These are phyloP conservation scores for Cyphellophora attinorum DNA, from an alignment of 2,329 filamentous ascomycete species.

Conservation along the genomic window DNA sequence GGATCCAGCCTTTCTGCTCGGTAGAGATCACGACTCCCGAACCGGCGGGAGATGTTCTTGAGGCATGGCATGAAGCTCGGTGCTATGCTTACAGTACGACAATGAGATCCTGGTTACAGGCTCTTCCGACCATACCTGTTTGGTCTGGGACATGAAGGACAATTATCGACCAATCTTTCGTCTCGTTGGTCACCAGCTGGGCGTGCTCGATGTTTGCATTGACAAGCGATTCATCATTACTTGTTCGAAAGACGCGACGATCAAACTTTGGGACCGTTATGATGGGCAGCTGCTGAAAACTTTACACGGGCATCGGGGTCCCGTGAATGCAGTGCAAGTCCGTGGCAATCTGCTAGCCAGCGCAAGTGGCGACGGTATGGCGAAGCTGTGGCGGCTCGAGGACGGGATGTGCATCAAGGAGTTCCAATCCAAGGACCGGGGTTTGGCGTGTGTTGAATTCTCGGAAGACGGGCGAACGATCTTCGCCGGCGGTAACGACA, in stretches of 20 bases:
- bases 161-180: slow-evolving; percentile 72
- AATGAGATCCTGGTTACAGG: slow-evolving; percentile 87
- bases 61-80: slow-evolving; percentile 71
- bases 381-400: slow-evolving; percentile 92
- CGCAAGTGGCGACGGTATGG: slow-evolving; percentile 84
- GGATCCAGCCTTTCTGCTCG: slow-evolving; percentile 33
- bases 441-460: slow-evolving; percentile 91
- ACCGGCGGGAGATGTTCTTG: slow-evolving; percentile 15
- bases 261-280: slow-evolving; percentile 86
- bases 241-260: slow-evolving; percentile 89
- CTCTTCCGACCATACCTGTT: slow-evolving; percentile 83
- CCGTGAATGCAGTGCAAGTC: slow-evolving; percentile 93
- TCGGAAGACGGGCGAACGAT: slow-evolving; percentile 90
- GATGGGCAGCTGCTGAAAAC: slow-evolving; percentile 68
- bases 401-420: slow-evolving; percentile 83
- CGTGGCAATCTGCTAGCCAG: slow-evolving; percentile 87
- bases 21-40: slow-evolving; percentile 41
- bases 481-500: slow-evolving; percentile 88
- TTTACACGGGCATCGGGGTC: slow-evolving; percentile 75
- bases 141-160: slow-evolving; percentile 75
- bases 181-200: slow-evolving; percentile 69
- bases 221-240: slow-evolving; percentile 89
- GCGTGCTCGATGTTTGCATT: slow-evolving; percentile 88
- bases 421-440: slow-evolving; percentile 82
- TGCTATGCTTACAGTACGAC: slow-evolving; percentile 92